A percentile compares a stretch with the other conserved stretches of the same genome.
Conservation (phyloP, 2,329 filamentous ascomycete species). For the Xylaria sp. region DNA sequence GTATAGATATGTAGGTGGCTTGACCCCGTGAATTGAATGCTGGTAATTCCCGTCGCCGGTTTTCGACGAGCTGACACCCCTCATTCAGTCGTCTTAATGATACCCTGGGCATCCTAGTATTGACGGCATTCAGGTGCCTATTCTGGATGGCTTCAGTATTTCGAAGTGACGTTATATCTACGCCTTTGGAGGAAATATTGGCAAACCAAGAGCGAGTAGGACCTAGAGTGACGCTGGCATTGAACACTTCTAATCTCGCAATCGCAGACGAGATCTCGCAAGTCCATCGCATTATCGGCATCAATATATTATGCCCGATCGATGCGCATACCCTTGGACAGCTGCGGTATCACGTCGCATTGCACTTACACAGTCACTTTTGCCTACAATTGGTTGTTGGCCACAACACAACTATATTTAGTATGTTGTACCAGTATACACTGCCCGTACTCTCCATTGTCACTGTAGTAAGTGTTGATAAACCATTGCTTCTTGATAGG, state of each 20-base stretch:
- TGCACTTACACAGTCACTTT: neutral
- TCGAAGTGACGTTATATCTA: too few relatives aligned
- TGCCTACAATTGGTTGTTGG: neutral
- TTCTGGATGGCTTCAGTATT: neutral
- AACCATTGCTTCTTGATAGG: slow-evolving; percentile 9
- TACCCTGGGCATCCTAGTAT: too few relatives aligned
- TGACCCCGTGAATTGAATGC: too few relatives aligned
- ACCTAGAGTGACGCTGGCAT: neutral
- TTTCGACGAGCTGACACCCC: too few relatives aligned
- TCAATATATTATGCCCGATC: slow-evolving; percentile 14
- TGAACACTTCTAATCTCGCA: neutral
- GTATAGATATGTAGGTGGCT: too few relatives aligned
- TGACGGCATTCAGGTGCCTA: neutral
- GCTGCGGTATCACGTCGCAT: neutral
- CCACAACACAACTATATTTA: neutral
- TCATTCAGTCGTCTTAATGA: too few relatives aligned
- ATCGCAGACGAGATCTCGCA: neutral
- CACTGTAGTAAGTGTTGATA: neutral
- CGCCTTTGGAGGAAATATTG: neutral
- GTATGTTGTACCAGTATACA: neutral
- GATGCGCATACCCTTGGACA: neutral
- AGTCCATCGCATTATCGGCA: slow-evolving; percentile 3
- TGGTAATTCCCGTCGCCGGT: too few relatives aligned
- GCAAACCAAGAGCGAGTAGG: neutral
- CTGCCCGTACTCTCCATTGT: neutral